Percentiles rank a stretch among this genome's conserved stretches.
Conservation (phyloP, 1,284 basidiomycete species). For the Ganoderma boninense region DNA sequence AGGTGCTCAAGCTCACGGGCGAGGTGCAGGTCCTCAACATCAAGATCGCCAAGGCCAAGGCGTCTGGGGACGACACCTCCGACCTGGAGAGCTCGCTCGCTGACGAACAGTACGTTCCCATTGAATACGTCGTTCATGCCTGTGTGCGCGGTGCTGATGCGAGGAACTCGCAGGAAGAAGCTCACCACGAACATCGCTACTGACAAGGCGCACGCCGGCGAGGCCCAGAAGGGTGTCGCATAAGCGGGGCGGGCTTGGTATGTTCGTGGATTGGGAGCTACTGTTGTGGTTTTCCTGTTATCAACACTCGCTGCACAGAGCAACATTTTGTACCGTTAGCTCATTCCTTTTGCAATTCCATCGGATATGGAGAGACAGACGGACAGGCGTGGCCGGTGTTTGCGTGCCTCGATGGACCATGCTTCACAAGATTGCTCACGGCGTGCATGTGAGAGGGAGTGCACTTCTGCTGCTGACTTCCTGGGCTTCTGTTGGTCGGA, state of each 20-base stretch:
- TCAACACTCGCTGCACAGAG: conserved; percentile 27
- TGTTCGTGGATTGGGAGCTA: conserved; percentile 1
- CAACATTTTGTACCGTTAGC: conserved; percentile 32
- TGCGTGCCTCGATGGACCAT: background rate
- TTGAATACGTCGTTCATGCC: background rate
- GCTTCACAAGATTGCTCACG: background rate
- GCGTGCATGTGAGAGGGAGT: background rate
- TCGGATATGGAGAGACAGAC: conserved; percentile 27
- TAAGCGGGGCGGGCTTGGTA: conserved; percentile 8
- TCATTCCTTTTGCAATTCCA: conserved; percentile 26
- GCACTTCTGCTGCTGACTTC: background rate
- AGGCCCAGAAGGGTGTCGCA: conserved; percentile 44
- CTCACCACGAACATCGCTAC: conserved; percentile 49
- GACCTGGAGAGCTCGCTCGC: conserved; percentile 40
- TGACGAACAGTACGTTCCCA: conserved; percentile 41
- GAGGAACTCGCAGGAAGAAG: conserved; percentile 35
- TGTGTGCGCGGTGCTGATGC: background rate
- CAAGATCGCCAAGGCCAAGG: conserved; percentile 51
- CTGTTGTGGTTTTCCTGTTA: conserved; percentile 21
- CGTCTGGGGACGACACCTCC: conserved; percentile 45
- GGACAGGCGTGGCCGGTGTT: background rate
- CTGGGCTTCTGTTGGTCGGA: background rate
- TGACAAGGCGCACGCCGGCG: conserved; percentile 45
- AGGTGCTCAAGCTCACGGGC: conserved; percentile 58
- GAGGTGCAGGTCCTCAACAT: conserved; percentile 50